Evolutionary conservation across 2,329 filamentous ascomycete species (phyloP).

Genomic region (Fusarium mexicanum): DNA sequence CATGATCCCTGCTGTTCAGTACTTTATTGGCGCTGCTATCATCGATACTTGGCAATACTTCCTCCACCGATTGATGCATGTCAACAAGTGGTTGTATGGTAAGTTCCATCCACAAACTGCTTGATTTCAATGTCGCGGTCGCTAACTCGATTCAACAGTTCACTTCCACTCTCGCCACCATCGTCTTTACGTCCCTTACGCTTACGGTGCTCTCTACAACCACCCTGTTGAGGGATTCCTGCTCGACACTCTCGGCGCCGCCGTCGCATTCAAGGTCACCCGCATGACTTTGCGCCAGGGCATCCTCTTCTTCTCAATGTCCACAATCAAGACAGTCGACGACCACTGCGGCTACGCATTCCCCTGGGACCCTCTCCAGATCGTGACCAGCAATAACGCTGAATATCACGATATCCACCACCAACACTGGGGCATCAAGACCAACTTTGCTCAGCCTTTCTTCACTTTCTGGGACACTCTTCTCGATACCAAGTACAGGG

Average conservation of each 20-base stretch:
- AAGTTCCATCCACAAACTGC: slow-evolving; percentile 51
- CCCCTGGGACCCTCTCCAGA: slow-evolving; percentile 93
- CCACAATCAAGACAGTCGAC: slow-evolving; percentile 95
- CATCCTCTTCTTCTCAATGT: slow-evolving; percentile 88
- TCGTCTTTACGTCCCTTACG: slow-evolving; percentile 96
- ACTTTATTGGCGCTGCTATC: slow-evolving; percentile 76
- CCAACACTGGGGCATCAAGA: slow-evolving; percentile 99
- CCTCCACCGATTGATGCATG: slow-evolving; percentile 93
- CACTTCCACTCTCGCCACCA: slow-evolving; percentile 96
- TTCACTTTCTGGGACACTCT: slow-evolving; percentile 95
- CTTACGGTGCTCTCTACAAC: slow-evolving; percentile 96
- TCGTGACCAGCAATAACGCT: slow-evolving; percentile 93
- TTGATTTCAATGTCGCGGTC: not conserved
- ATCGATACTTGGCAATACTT: slow-evolving; percentile 99
- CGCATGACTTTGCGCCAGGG: slow-evolving; percentile 87
- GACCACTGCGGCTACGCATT: slow-evolving; percentile 98
- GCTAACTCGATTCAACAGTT: slow-evolving; percentile 57
- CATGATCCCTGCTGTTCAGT: slow-evolving; percentile 79
- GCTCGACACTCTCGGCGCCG: slow-evolving; percentile 88
- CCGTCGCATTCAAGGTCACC: slow-evolving; percentile 81
- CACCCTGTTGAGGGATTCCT: slow-evolving; percentile 94
- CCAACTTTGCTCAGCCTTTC: slow-evolving; percentile 89
- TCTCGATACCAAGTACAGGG: slow-evolving; percentile 84
- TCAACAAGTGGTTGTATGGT: slow-evolving; percentile 98
- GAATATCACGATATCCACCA: slow-evolving; percentile 98